Percentiles rank a stretch among this genome's conserved stretches.
These are phyloP conservation scores for Colletotrichum sp. DNA, from an alignment of 2,329 filamentous ascomycete genomes.

Conservation along the genomic window DNA sequence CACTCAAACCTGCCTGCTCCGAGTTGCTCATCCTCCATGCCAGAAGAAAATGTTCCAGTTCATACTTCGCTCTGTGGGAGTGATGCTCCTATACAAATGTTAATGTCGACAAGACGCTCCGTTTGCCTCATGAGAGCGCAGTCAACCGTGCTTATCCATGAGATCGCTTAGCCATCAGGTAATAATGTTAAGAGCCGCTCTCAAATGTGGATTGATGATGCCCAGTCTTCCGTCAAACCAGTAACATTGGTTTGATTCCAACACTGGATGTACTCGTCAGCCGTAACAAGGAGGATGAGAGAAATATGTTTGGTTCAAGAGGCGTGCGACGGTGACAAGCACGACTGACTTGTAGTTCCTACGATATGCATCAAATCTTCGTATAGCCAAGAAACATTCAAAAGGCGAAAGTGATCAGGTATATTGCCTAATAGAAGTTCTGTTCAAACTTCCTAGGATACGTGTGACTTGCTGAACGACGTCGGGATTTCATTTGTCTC, in stretches of 20 bases:
- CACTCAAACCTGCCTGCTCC: neutral
- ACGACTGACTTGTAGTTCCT: accelerated
- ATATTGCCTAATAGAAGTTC: neutral
- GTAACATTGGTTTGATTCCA: neutral
- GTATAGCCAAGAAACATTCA: neutral
- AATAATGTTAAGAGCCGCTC: neutral
- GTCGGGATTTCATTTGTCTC: accelerated
- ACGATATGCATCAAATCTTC: neutral
- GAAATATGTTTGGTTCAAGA: neutral
- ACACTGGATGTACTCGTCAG: no score
- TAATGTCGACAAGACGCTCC: neutral
- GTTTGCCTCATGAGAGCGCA: neutral
- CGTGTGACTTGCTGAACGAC: neutral
- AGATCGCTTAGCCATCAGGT: neutral
- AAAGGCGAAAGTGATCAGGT: neutral
- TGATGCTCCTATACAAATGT: neutral
- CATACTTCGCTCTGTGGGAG: neutral
- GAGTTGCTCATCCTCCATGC: neutral
- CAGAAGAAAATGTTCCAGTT: neutral
- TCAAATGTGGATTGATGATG: neutral
- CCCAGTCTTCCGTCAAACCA: neutral
- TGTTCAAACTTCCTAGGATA: neutral
- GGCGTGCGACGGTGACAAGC: neutral
- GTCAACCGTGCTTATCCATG: neutral
- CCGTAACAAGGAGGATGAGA: neutral